phyloP scores from a whole-genome alignment of 495 filamentous ascomycete genomes.

The Aspergillus sclerotiicarbonarius region DNA sequence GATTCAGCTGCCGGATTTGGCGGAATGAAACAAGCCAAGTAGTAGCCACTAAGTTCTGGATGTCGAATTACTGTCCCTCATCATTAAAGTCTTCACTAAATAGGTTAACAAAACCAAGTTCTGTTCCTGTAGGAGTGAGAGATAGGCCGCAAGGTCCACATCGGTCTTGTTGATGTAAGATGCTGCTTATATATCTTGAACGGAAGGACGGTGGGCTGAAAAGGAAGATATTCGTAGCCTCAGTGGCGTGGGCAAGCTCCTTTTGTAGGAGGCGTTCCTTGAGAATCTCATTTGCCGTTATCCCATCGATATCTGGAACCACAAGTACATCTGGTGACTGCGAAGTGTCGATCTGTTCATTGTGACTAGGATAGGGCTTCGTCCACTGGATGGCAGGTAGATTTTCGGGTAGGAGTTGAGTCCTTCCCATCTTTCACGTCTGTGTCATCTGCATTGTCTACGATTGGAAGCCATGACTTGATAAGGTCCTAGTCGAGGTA shows the following conservation, averaged over 20 bases:
- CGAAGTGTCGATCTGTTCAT: slow-evolving; percentile 26
- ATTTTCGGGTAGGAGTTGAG: slow-evolving; percentile 7
- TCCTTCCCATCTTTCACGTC: slow-evolving; percentile 24
- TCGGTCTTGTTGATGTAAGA: slow-evolving; percentile 46
- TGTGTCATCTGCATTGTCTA: slow-evolving; percentile 43
- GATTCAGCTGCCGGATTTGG: slow-evolving; percentile 35
- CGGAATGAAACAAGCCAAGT: slow-evolving; percentile 56
- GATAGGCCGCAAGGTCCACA: slow-evolving; percentile 37
- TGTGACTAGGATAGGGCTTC: too few relatives aligned
- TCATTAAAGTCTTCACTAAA: slow-evolving; percentile 51
- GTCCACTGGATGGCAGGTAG: slow-evolving; percentile 26
- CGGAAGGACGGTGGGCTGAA: slow-evolving; percentile 33
- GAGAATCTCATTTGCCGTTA: slow-evolving; percentile 17
- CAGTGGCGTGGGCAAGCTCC: slow-evolving; percentile 16
- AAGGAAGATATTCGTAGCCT: slow-evolving; percentile 20
- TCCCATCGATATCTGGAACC: slow-evolving; percentile 28
- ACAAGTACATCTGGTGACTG: slow-evolving; percentile 20
- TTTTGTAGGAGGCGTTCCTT: slow-evolving; percentile 28
- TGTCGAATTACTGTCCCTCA: slow-evolving; percentile 36
- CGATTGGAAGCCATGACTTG: slow-evolving; percentile 39
- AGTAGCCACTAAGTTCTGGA: slow-evolving; percentile 48
- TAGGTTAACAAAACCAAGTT: slow-evolving; percentile 34
- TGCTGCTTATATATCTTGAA: slow-evolving; percentile 43
- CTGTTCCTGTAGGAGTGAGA: slow-evolving; percentile 38
- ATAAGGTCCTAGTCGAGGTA: slow-evolving; percentile 25